phyloP scores from a whole-genome alignment of 2,329 filamentous ascomycete species.

The Aspergillus uvarum region DNA sequence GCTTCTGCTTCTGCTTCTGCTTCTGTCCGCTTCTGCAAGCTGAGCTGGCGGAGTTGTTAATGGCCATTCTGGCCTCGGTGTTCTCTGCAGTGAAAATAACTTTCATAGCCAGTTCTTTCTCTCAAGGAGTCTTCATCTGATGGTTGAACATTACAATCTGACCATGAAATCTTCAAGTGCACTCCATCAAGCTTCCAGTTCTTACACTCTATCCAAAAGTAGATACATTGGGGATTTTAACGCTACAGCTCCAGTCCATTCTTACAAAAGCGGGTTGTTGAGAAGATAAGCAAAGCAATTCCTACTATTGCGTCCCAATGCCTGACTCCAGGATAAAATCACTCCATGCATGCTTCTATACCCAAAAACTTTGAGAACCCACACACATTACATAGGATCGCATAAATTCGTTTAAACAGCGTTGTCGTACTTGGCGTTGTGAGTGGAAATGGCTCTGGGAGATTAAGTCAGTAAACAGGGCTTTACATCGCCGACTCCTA shows the following conservation, averaged over 20 bases:
- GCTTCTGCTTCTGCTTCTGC: constrained; percentile 4
- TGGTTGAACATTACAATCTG: too few species aligned
- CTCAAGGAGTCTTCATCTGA: not conserved
- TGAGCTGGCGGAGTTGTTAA: not conserved
- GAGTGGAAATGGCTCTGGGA: constrained; percentile 69
- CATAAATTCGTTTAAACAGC: constrained; percentile 34
- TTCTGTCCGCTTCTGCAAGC: not conserved
- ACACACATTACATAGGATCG: constrained; percentile 12
- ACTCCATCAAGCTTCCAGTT: not conserved
- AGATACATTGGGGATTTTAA: constrained; percentile 5
- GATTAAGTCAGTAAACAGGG: constrained; percentile 8
- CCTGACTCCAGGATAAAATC: constrained; percentile 20
- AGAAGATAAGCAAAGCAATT: constrained; percentile 8
- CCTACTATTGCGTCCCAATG: constrained; percentile 18
- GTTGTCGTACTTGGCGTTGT: constrained; percentile 70
- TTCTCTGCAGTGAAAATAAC: not conserved
- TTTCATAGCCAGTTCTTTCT: not conserved
- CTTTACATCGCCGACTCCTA: not conserved
- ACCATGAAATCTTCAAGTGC: not conserved
- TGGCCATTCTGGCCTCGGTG: not conserved
- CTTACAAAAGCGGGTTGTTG: not conserved
- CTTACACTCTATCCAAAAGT: constrained; percentile 6
- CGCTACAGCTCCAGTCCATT: constrained; percentile 10
- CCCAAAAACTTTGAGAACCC: constrained; percentile 20
- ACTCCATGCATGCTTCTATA: constrained; percentile 30